Conservation (phyloP, 2,329 filamentous ascomycete species). For the Gnomoniopsis sp. region DNA sequence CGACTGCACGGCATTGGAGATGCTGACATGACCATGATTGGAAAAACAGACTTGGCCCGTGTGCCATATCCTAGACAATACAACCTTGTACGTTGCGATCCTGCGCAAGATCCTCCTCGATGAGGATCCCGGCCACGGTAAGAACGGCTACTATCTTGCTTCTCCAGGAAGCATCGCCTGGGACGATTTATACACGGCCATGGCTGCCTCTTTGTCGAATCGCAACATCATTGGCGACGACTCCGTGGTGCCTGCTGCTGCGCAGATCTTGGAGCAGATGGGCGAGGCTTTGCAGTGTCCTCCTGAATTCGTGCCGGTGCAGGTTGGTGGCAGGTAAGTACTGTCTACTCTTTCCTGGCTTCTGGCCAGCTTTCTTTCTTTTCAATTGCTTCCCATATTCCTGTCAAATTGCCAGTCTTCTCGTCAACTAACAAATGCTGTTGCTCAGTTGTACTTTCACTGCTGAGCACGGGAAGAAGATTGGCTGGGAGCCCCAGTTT, state of each 20-base stretch:
- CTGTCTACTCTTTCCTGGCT: not conserved
- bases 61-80: constrained; percentile 46
- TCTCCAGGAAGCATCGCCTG: constrained; percentile 45
- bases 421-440: constrained; percentile 1
- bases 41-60: constrained; percentile 51
- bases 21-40: not conserved
- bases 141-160: constrained; percentile 48
- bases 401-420: not conserved
- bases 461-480: constrained; percentile 34
- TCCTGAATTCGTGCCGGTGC: constrained; percentile 34
- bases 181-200: constrained; percentile 46
- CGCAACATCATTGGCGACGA: constrained; percentile 35
- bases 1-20: too few relatives aligned
- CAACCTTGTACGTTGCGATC: constrained; percentile 41
- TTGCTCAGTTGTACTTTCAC: constrained; percentile 40
- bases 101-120: constrained; percentile 40
- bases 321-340: constrained; percentile 41
- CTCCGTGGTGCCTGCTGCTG: constrained; percentile 32
- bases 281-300: constrained; percentile 33
- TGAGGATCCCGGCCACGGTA: constrained; percentile 34
- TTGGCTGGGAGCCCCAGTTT: constrained; percentile 45
- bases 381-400: not conserved
- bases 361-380: too few relatives aligned
- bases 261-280: constrained; percentile 36
- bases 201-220: constrained; percentile 39